phyloP scores from a whole-genome alignment of 163 green algal species.

The Prototheca cutis region DNA sequence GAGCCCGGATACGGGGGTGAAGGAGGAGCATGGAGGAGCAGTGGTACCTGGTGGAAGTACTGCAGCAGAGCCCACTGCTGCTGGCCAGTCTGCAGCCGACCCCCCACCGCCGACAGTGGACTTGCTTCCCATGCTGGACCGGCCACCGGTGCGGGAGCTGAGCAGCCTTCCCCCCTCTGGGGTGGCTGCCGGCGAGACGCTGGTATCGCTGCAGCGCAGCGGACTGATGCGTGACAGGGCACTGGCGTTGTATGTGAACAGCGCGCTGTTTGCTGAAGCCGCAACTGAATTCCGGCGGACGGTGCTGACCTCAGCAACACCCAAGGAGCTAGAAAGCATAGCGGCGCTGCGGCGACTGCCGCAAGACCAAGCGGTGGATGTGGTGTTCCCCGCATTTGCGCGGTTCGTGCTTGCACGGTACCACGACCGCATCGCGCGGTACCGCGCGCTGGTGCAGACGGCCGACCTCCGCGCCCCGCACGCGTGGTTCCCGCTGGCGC shows the following conservation, averaged over 20 bases:
- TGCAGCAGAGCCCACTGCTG: too few species aligned
- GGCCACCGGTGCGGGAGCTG: too few species aligned
- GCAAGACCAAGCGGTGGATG: constrained; percentile 6
- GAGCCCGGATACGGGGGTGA: too few species aligned
- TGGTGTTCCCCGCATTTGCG: constrained; percentile 37
- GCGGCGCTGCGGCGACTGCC: not conserved
- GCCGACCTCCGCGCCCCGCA: constrained; percentile 35
- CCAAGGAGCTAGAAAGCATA: not conserved
- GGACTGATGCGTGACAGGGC: constrained; percentile 21
- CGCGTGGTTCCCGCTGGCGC: constrained; percentile 71
- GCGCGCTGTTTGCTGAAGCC: constrained; percentile 20
- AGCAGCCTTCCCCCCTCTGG: too few species aligned
- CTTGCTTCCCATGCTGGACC: constrained; percentile 3
- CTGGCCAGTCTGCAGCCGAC: too few species aligned
- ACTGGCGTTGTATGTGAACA: constrained; percentile 38
- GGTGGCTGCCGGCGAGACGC: too few species aligned
- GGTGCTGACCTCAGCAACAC: not conserved
- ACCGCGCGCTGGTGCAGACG: constrained; percentile 35
- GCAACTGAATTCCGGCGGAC: constrained; percentile 7
- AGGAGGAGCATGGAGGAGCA: too few species aligned
- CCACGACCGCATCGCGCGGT: constrained; percentile 22
- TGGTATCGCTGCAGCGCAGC: constrained; percentile 15
- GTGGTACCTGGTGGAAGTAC: too few species aligned
- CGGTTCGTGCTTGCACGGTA: constrained; percentile 27
- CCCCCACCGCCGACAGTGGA: too few species aligned